These are phyloP conservation scores for Tulasnella sp. DNA, from an alignment of 768 basidiomycete species.

Conservation along the genomic window DNA sequence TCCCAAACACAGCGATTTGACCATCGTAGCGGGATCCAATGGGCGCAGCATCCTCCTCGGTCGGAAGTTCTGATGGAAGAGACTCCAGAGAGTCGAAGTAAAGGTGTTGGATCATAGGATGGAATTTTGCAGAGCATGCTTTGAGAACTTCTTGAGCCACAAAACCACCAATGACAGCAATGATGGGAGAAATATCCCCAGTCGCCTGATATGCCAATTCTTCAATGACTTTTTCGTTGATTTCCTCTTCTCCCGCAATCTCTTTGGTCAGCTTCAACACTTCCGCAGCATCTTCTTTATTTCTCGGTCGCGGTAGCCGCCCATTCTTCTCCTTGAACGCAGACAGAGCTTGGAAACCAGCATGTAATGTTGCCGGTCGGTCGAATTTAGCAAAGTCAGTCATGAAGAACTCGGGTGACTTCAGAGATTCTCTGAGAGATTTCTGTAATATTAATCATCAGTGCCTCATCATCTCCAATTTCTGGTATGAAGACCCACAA, in stretches of 20 bases:
- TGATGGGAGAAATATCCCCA: conserved; percentile 79
- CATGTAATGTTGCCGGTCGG: conserved; percentile 78
- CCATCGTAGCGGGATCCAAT: conserved; percentile 76
- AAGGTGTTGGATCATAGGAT: conserved; percentile 86
- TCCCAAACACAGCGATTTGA: conserved; percentile 94
- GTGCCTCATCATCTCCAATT: background rate
- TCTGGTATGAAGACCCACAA: conserved; percentile 42
- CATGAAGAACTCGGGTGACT: conserved; percentile 74
- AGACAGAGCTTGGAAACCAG: conserved; percentile 87
- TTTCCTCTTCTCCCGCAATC: conserved; percentile 48
- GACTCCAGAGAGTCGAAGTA: conserved; percentile 98
- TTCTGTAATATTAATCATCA: conserved; percentile 42
- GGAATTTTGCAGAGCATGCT: conserved; percentile 94
- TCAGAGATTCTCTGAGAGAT: conserved; percentile 76
- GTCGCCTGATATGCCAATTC: conserved; percentile 85
- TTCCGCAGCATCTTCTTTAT: conserved; percentile 59
- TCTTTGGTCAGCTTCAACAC: conserved; percentile 70
- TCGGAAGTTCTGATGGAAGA: conserved; percentile 58
- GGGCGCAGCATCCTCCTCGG: conserved; percentile 74
- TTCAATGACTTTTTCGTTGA: conserved; percentile 62
- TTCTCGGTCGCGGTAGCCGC: conserved; percentile 70
- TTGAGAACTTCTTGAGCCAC: conserved; percentile 97
- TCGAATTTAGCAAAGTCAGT: conserved; percentile 98
- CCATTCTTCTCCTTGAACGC: conserved; percentile 52
- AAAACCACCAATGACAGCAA: conserved; percentile 92